Evolutionary conservation across 73 alveolate genomes (phyloP).

Genomic region (Paramecium biaurelia): DNA sequence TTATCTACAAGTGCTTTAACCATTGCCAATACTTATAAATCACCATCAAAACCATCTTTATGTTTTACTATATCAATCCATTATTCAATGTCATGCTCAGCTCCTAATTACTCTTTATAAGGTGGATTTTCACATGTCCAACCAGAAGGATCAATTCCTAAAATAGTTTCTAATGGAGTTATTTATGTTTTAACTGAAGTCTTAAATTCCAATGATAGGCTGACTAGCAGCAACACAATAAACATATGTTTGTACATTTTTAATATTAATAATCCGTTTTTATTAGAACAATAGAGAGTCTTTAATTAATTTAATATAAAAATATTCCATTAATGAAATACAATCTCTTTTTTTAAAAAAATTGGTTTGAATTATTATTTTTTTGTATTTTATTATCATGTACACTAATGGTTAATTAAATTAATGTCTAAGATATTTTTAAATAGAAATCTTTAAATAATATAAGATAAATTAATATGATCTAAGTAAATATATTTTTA

Average conservation of each 20-base stretch:
- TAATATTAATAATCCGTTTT: conserved; percentile 1
- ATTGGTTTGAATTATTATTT: no score
- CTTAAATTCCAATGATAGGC: neutral
- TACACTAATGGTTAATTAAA: neutral
- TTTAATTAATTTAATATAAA: neutral
- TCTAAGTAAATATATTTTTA: neutral
- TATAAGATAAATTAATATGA: neutral
- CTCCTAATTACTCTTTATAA: neutral
- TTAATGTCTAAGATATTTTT: neutral
- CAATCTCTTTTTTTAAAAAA: no score
- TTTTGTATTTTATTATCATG: neutral
- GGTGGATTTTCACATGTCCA: conserved; percentile 38
- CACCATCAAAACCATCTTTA: conserved; percentile 48
- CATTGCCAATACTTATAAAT: conserved; percentile 19
- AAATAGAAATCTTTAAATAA: neutral
- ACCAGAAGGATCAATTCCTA: neutral
- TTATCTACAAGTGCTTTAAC: conserved; percentile 1
- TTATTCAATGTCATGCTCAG: neutral
- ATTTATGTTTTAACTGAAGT: neutral
- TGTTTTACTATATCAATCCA: conserved; percentile 39
- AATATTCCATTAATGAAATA: neutral
- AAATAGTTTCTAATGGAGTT: neutral
- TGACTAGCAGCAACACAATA: neutral
- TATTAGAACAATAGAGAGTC: neutral
- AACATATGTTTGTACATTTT: neutral